Evolutionary conservation across 352 stramenopile species (phyloP).

Genomic region (Phytophthora colocasiae): DNA sequence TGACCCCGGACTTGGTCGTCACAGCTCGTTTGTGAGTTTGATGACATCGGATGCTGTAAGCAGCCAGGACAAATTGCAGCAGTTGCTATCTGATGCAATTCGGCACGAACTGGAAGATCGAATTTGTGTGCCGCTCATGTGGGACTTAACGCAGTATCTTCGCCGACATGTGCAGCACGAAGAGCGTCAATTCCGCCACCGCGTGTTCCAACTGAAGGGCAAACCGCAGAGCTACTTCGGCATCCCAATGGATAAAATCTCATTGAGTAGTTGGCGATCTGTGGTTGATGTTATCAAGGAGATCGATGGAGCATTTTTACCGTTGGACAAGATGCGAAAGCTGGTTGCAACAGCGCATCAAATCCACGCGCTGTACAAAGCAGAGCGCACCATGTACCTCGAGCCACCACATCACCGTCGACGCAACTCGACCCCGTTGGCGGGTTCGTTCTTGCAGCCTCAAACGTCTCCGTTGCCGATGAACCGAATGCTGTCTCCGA

Average conservation of each 20-base stretch:
- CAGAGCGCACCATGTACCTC: slow-evolving; percentile 61
- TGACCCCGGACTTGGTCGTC: slow-evolving; percentile 37
- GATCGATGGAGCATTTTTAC: slow-evolving; percentile 83
- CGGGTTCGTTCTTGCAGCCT: slow-evolving; percentile 27
- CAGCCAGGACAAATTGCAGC: slow-evolving; percentile 79
- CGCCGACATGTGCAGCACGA: slow-evolving; percentile 62
- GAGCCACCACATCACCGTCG: slow-evolving; percentile 41
- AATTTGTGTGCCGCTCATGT: slow-evolving; percentile 83
- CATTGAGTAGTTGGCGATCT: slow-evolving; percentile 73
- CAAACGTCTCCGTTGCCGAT: slow-evolving; percentile 18
- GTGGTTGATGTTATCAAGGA: slow-evolving; percentile 84
- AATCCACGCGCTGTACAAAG: slow-evolving; percentile 77
- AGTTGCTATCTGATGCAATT: slow-evolving; percentile 84
- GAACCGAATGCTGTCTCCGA: slow-evolving; percentile 34
- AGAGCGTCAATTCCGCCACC: slow-evolving; percentile 78
- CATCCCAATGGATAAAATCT: slow-evolving; percentile 81
- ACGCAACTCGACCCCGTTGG: slow-evolving; percentile 52
- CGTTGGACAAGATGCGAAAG: slow-evolving; percentile 87
- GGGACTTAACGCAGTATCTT: slow-evolving; percentile 54
- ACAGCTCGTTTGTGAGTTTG: slow-evolving; percentile 76
- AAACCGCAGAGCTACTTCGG: slow-evolving; percentile 87
- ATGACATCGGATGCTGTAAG: slow-evolving; percentile 63
- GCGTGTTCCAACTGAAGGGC: slow-evolving; percentile 65
- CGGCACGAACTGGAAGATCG: slow-evolving; percentile 84
- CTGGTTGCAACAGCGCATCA: slow-evolving; percentile 73